phyloP scores from a whole-genome alignment of 1,284 basidiomycete species.

The Amylostereum areolatum region DNA sequence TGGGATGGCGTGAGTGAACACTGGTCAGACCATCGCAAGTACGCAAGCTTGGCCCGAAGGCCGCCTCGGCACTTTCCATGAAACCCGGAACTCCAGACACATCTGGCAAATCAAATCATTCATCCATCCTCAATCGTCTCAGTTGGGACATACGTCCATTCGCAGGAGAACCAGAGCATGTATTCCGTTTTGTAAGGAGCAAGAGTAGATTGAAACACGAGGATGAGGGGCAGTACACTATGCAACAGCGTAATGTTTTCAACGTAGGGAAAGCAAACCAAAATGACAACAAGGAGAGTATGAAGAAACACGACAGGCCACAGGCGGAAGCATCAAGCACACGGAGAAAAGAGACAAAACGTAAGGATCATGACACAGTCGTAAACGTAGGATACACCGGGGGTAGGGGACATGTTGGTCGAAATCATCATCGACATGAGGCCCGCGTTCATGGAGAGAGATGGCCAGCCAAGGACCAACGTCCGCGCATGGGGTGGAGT shows the following conservation, averaged over 20 bases:
- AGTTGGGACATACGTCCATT: no score
- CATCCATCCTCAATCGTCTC: no score
- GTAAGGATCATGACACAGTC: not conserved
- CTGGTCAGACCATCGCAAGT: no score
- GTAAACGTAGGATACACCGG: not conserved
- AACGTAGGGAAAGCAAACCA: not conserved
- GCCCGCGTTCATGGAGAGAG: not conserved
- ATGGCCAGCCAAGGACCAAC: not conserved
- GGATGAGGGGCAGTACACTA: not conserved
- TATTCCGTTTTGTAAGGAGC: no score
- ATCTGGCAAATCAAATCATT: no score
- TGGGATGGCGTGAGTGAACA: no score
- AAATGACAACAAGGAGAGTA: not conserved
- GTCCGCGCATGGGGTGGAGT: no score
- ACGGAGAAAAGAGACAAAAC: not conserved
- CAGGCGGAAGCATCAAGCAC: not conserved
- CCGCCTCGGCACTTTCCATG: no score
- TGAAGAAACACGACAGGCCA: not conserved
- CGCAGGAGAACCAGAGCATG: no score
- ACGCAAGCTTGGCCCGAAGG: no score
- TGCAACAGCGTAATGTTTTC: slow-evolving; percentile 1
- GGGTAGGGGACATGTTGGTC: not conserved
- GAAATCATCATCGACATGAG: not conserved
- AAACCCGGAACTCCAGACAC: no score
- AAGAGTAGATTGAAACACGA: no score